A percentile compares a stretch with the other conserved stretches of the same genome.
Evolutionary conservation across 805 yeast genomes (phyloP).

Genomic region (Monosporozyma aquatica): DNA sequence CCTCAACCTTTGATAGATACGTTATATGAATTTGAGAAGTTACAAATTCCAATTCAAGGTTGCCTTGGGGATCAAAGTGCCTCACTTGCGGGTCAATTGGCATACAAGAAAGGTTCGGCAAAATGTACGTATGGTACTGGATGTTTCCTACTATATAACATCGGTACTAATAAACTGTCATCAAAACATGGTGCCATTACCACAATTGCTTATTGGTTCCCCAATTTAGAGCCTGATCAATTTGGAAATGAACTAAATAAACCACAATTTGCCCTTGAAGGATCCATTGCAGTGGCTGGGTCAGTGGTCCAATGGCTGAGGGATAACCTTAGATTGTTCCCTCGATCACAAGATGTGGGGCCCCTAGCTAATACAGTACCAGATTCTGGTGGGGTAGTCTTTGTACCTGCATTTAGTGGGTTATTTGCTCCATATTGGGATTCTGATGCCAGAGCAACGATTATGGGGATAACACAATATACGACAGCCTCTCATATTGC

Average conservation of each 20-base stretch:
- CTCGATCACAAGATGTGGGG: conserved; percentile 78
- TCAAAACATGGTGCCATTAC: conserved; percentile 78
- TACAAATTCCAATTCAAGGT: conserved; percentile 71
- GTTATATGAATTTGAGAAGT: conserved; percentile 40
- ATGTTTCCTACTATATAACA: conserved; percentile 79
- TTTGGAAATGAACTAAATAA: conserved; percentile 27
- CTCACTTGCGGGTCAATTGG: conserved; percentile 86
- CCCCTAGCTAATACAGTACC: conserved; percentile 78
- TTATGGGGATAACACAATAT: conserved; percentile 86
- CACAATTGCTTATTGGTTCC: conserved; percentile 87
- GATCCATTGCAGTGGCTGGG: conserved; percentile 94
- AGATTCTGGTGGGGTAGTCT: conserved; percentile 83
- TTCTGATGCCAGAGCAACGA: conserved; percentile 83
- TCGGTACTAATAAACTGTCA: conserved; percentile 64
- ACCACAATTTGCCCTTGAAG: conserved; percentile 88
- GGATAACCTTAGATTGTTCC: conserved; percentile 78
- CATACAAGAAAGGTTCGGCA: conserved; percentile 74
- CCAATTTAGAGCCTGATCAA: conserved; percentile 35
- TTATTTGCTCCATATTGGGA: conserved; percentile 96
- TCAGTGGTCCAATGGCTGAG: conserved; percentile 89
- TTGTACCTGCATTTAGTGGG: conserved; percentile 92
- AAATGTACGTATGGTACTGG: conserved; percentile 97
- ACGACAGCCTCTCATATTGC: conserved; percentile 89
- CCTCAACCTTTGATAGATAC: conserved; percentile 39
- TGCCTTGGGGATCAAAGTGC: conserved; percentile 93